Evolutionary conservation across 1,284 basidiomycete genomes (phyloP).

Genomic region (Inonotus obliquus): DNA sequence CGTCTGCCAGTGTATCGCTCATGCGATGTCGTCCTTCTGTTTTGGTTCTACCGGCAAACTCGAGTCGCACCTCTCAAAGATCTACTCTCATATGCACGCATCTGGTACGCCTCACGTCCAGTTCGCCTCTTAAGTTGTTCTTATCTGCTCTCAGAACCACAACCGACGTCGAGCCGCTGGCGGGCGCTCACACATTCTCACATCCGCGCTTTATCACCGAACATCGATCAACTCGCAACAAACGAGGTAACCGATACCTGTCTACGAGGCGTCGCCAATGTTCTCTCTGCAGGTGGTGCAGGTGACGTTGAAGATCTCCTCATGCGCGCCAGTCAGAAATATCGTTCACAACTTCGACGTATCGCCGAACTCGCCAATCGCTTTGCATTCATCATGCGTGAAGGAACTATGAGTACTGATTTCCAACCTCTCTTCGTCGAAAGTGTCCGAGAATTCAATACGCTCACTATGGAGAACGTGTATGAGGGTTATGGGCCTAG

Average conservation of each 20-base stretch:
- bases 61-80: conserved; percentile 58
- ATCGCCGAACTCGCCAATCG: conserved; percentile 58
- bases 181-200: conserved; percentile 62
- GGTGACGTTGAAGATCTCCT: conserved; percentile 41
- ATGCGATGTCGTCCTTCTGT: conserved; percentile 64
- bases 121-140: conserved; percentile 10
- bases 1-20: conserved; percentile 57
- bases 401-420: conserved; percentile 68
- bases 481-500: conserved; percentile 56
- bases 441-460: conserved; percentile 45
- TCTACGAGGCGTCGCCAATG: conserved; percentile 61
- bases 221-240: conserved; percentile 55
- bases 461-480: conserved; percentile 55
- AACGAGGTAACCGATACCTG: conserved; percentile 67
- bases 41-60: conserved; percentile 66
- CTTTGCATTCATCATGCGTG: conserved; percentile 54
- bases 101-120: conserved; percentile 39
- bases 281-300: conserved; percentile 40
- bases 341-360: conserved; percentile 53
- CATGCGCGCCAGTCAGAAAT: conserved; percentile 44
- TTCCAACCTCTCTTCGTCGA: conserved; percentile 63
- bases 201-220: conserved; percentile 63
- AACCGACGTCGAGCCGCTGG: conserved; percentile 72
- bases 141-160: conserved; percentile 45
- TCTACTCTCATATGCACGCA: conserved; percentile 61